Evolutionary conservation across 768 basidiomycete species (phyloP).

Genomic region (Hypholoma fasciculare): DNA sequence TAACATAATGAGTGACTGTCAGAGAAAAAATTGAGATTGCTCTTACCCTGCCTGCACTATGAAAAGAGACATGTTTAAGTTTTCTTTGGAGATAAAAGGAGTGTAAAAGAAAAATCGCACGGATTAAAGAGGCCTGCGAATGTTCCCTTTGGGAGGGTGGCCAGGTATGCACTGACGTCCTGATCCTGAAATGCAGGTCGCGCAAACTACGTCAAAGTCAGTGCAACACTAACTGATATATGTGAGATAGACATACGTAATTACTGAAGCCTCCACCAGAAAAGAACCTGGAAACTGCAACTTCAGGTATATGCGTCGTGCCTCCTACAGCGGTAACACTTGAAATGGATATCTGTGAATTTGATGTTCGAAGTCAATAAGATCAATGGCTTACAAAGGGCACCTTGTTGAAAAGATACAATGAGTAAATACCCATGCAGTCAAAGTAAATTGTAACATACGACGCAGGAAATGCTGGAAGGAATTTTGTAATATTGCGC

Average conservation of each 20-base stretch:
- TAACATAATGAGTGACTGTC: background rate
- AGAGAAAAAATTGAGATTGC: too few relatives aligned
- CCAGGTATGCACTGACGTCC: slow-evolving; percentile 46
- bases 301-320: background rate
- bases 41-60: background rate
- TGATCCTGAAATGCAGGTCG: slow-evolving; percentile 55
- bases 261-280: slow-evolving; percentile 65
- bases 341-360: background rate
- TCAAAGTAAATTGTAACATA: slow-evolving; percentile 17
- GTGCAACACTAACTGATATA: background rate
- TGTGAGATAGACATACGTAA: slow-evolving; percentile 38
- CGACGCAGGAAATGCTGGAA: slow-evolving; percentile 55
- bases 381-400: too few relatives aligned
- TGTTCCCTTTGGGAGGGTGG: slow-evolving; percentile 41
- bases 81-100: too few relatives aligned
- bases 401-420: too few relatives aligned
- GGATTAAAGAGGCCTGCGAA: slow-evolving; percentile 63
- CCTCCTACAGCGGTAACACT: slow-evolving; percentile 64
- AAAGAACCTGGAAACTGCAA: background rate
- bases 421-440: too few relatives aligned
- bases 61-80: background rate
- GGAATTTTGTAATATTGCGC: slow-evolving; percentile 50
- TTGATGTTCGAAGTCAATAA: too few relatives aligned
- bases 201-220: slow-evolving; percentile 38
- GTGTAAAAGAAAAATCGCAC: background rate